Evolutionary conservation across 2,329 filamentous ascomycete species (phyloP), one percentile per base, ranked within the genome.

Genomic region (Aspergillus tamarii): DNA sequence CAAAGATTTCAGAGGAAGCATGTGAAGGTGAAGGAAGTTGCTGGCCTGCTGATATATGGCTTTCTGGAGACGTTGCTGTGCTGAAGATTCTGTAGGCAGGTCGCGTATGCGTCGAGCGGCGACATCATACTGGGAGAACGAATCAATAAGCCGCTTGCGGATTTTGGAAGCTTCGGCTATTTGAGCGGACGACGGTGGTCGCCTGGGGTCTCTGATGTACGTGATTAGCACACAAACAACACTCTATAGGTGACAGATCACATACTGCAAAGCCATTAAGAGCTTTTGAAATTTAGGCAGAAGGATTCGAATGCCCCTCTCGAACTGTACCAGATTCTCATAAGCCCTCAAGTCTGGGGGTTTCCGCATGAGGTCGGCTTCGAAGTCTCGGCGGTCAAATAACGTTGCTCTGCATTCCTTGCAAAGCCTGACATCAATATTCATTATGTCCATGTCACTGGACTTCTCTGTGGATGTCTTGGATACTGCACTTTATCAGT

Each of bases 401-500:
- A 92, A 78, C 0, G 87, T 91, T 36, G 85, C 80, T 68, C 86
- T 93, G 81, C 95, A 99, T 62, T 96, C 93, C 72, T 90, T 91
- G 78, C 95, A 99, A 86, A 99, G 94, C 48, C 95, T 88, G 19
- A 99, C 83, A 73, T 97, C 92, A 50, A 98, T 80, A 60, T 87
- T 88, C 48, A 96, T 77, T 66, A 89, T 85, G 16, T 80, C 80
- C 74, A 83, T 66, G 32, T 67, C 67, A 23, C 64, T 57, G 14
- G 72, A 65, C 70, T 85, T 85, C 68, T 87, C 72, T 76, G 78
- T 74, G 26, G 72, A 62, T 4, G 77, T 71, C 63, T 72, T 71
- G 7, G 55, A 78, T 74, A 68, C 81, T 78, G 75, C 65, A 67
- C 61, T 67, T 61, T 56, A 64, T 72, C 63, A 76, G 71, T 66